Base-by-base conservation (phyloP, 176 grass and related monocot species). In the Phoenix roebelenii region DNA sequence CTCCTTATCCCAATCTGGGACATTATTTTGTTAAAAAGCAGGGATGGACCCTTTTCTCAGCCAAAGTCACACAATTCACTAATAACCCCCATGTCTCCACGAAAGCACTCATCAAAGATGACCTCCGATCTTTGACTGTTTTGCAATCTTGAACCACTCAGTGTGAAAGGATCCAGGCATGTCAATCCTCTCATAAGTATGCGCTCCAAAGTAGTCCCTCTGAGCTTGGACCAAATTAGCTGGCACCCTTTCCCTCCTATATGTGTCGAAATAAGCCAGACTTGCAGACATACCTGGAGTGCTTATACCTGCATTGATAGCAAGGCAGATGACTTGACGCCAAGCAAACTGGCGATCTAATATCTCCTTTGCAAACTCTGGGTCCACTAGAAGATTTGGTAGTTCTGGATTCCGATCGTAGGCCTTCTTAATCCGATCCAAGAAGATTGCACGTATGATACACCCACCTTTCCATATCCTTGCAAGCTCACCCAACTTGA, bases 141-240 rank as follows among this genome's bases (percentile, higher is more conserved):
- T 50, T 5, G 61, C 61, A 22, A 64, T 64, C 61, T 64, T 64
- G 61, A 64, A 64, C 61, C 61, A 64, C 17, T 64, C 61, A 4
- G 61, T 64, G 49, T 64, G 61, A 22, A 50, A 64, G 22, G 61
- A 23, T 18, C 61, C 61, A 15, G 61, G 39, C 39, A 64, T 51
- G 3, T 64, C 61, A 3, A 51, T 16, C 48, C 61, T 64, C 61
- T 64, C 61, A 3, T 64, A 64, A 6, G 61, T 64, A 25, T 64
- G 61, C 0, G 61, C 61, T n/a, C 61, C 61, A 7, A 64, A 64
- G 22, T 64, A 64, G 17, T 64, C 61, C 20, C 61, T 64, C 48
- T 64, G 61, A 24, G 61, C 61, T 64, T 64, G 61, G 10, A 64
- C 61, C 48, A 64, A 51, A 51, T 64, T 64, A 22, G 61, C 61